Evolutionary conservation across 2,329 filamentous ascomycete genomes (phyloP).

Genomic region (Didymella lethalis): DNA sequence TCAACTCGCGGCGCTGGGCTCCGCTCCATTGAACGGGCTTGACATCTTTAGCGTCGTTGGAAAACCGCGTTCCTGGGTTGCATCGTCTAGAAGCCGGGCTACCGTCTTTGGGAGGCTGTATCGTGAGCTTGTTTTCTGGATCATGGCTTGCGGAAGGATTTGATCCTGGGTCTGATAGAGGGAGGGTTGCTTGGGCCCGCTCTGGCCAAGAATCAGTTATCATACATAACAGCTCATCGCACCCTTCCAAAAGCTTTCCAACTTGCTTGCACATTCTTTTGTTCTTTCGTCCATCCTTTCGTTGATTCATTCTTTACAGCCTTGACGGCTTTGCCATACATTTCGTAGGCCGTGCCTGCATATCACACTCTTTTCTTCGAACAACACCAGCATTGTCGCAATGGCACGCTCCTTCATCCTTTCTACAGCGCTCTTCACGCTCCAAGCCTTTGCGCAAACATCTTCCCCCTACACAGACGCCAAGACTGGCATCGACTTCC

Average conservation of each 20-base stretch:
- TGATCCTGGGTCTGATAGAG: conserved; percentile 26
- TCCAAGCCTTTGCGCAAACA: conserved; percentile 38
- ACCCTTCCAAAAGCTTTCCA: conserved; percentile 14
- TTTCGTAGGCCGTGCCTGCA: conserved; percentile 38
- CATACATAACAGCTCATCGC: conserved; percentile 26
- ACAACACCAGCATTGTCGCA: conserved; percentile 18
- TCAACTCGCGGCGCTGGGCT: conserved; percentile 36
- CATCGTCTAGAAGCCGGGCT: conserved; percentile 23
- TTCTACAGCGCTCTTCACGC: conserved; percentile 36
- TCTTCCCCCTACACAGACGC: conserved; percentile 41
- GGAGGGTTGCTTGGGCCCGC: conserved; percentile 32
- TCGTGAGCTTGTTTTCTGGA: conserved; percentile 22
- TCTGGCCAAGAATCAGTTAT: conserved; percentile 2
- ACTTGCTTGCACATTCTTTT: conserved; percentile 25
- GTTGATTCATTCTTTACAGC: conserved; percentile 35
- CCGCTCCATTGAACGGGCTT: conserved; percentile 24
- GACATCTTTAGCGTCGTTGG: conserved; percentile 24
- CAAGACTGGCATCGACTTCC: conserved; percentile 47
- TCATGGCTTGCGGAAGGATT: conserved; percentile 18
- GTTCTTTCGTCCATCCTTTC: conserved; percentile 22
- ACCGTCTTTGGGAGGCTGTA: conserved; percentile 19
- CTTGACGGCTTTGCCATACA: conserved; percentile 45
- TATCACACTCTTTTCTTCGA: conserved; percentile 27
- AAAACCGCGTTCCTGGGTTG: conserved; percentile 27
- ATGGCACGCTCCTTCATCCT: conserved; percentile 44